Conservation (phyloP, 169 alveolate genomes). For the Cryptosporidium tyzzeri region DNA sequence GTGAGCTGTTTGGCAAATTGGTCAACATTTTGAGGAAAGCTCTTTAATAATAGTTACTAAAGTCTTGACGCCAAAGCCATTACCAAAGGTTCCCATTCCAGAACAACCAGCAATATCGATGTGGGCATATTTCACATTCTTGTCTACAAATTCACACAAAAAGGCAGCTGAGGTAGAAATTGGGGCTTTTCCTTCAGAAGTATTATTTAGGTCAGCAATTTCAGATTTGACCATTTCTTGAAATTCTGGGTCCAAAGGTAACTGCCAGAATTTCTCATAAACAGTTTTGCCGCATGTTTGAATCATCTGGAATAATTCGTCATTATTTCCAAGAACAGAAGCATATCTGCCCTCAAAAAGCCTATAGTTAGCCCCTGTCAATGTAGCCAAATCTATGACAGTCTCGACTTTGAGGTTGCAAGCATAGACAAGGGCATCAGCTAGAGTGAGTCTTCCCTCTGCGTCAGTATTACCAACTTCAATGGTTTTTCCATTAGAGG, state of each 20-base stretch:
- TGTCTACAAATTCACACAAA: slow-evolving; percentile 90
- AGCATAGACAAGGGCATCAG: slow-evolving; percentile 96
- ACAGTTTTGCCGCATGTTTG: slow-evolving; percentile 79
- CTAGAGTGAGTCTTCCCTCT: slow-evolving; percentile 96
- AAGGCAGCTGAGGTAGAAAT: slow-evolving; percentile 93
- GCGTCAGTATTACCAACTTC: slow-evolving; percentile 97
- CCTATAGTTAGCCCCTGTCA: slow-evolving; percentile 90
- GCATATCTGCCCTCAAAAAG: slow-evolving; percentile 76
- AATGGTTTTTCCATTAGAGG: slow-evolving; percentile 94
- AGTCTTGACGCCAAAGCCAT: slow-evolving; percentile 88
- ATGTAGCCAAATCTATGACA: slow-evolving; percentile 94
- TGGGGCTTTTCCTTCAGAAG: slow-evolving; percentile 85
- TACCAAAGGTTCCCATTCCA: slow-evolving; percentile 83
- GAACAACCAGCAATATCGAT: slow-evolving; percentile 97
- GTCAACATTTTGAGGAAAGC: slow-evolving; percentile 14
- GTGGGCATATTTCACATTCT: slow-evolving; percentile 92
- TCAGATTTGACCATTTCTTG: slow-evolving; percentile 84
- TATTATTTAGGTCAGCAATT: slow-evolving; percentile 91
- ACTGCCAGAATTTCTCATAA: slow-evolving; percentile 89
- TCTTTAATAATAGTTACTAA: slow-evolving; percentile 76
- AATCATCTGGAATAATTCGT: slow-evolving; percentile 75
- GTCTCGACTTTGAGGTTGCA: slow-evolving; percentile 87
- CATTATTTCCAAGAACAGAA: slow-evolving; percentile 83
- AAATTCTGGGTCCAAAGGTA: slow-evolving; percentile 90
- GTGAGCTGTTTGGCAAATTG: not conserved